Conservation (phyloP, 495 filamentous ascomycete genomes). For the Penicillium antarcticum region DNA sequence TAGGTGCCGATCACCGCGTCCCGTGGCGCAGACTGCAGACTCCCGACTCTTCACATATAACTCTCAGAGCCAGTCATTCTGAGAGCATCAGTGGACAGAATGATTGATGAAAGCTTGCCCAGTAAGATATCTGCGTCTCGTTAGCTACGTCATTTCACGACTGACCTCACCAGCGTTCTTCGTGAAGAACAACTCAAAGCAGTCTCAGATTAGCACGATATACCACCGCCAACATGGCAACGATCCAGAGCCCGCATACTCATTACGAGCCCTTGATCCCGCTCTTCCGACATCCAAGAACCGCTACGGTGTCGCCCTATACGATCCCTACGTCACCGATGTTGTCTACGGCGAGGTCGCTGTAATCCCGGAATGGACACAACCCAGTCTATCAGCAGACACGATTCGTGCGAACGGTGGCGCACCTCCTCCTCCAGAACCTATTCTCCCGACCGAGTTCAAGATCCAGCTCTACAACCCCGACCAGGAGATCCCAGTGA, state of each 20-base stretch:
- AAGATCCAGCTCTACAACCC: conserved; percentile 90
- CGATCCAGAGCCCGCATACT: conserved; percentile 75
- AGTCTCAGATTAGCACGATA: conserved; percentile 56
- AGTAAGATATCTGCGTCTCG: conserved; percentile 42
- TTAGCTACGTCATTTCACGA: conserved; percentile 23
- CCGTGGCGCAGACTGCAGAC: conserved; percentile 18
- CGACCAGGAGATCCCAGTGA: conserved; percentile 74
- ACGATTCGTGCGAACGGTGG: conserved; percentile 73
- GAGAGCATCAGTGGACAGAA: conserved; percentile 30
- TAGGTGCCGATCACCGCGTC: conserved; percentile 18
- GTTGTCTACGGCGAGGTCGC: conserved; percentile 85
- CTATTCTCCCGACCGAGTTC: conserved; percentile 75
- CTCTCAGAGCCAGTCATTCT: background rate
- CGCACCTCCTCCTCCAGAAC: conserved; percentile 64
- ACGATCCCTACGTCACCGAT: conserved; percentile 75
- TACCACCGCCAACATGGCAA: conserved; percentile 77
- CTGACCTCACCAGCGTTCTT: conserved; percentile 56
- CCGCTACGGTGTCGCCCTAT: conserved; percentile 81
- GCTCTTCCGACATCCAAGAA: conserved; percentile 65
- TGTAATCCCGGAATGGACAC: conserved; percentile 79
- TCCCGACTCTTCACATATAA: conserved; percentile 1
- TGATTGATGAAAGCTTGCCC: conserved; percentile 95
- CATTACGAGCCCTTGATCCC: conserved; percentile 71
- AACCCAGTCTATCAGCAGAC: conserved; percentile 74
- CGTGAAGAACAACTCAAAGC: conserved; percentile 46